These are phyloP conservation scores for Tetrapisispora phaffii DNA, from an alignment of 805 yeast species.

Conservation along the genomic window DNA sequence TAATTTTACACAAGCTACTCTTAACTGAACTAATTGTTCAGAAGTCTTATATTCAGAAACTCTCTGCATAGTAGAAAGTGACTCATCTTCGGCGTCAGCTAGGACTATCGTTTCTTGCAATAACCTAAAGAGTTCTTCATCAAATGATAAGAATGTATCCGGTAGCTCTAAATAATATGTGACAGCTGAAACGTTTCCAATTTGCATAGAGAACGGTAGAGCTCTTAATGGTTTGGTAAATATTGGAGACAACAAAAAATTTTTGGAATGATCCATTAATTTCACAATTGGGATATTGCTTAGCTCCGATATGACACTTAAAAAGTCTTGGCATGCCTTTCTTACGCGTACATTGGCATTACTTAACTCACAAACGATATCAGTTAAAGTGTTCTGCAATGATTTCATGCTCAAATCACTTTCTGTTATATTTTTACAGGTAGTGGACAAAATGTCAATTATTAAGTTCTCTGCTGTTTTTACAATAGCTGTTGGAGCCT, in stretches of 20 bases:
- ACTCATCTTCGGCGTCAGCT: slow-evolving; percentile 96
- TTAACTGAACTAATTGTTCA: slow-evolving; percentile 73
- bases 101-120: slow-evolving; percentile 84
- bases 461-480: slow-evolving; percentile 62
- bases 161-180: slow-evolving; percentile 79
- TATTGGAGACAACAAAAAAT: slow-evolving; percentile 77
- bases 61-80: slow-evolving; percentile 78
- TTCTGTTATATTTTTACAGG: slow-evolving; percentile 52
- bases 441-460: slow-evolving; percentile 49
- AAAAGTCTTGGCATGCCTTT: slow-evolving; percentile 65
- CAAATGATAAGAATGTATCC: slow-evolving; percentile 70
- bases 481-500: slow-evolving; percentile 74
- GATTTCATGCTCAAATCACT: slow-evolving; percentile 55
- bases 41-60: slow-evolving; percentile 80
- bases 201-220: slow-evolving; percentile 96
- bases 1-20: slow-evolving; percentile 82
- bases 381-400: slow-evolving; percentile 74
- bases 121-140: slow-evolving; percentile 79
- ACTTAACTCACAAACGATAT: slow-evolving; percentile 84
- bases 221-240: slow-evolving; percentile 96
- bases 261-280: slow-evolving; percentile 75
- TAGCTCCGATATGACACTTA: slow-evolving; percentile 57
- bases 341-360: slow-evolving; percentile 80
- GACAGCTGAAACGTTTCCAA: slow-evolving; percentile 96
- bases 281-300: slow-evolving; percentile 61